Evolutionary conservation across 306 rosid species (phyloP).

Genomic region (Trifolium repens): DNA sequence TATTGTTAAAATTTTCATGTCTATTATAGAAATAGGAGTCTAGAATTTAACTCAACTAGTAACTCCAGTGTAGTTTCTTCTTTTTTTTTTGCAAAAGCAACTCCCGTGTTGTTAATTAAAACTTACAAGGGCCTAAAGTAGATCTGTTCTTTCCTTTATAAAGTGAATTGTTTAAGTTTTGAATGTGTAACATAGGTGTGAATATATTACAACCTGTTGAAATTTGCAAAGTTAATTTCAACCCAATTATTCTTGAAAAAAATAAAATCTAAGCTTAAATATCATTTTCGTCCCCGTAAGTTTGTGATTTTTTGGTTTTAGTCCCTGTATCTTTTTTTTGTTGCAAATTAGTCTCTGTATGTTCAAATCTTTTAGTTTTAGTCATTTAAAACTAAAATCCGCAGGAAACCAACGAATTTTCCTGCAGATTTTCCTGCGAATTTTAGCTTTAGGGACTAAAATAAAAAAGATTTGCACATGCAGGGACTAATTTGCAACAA

Average conservation of each 20-base stretch:
- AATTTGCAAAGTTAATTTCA: not conserved
- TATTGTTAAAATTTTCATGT: not conserved
- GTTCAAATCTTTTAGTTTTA: no score
- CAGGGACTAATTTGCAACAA: no score
- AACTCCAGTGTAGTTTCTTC: no score
- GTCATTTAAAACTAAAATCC: no score
- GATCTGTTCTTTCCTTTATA: not conserved
- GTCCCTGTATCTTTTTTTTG: no score
- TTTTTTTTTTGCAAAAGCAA: not conserved
- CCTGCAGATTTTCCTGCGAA: no score
- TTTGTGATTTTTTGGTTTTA: no score
- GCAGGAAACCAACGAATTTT: no score
- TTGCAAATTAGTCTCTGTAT: no score
- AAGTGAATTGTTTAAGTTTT: not conserved
- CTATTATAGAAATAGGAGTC: not conserved
- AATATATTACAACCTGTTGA: not conserved
- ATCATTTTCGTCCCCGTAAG: no score
- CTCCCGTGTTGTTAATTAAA: not conserved
- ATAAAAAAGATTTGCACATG: no score
- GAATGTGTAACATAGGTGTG: not conserved
- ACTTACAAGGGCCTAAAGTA: not conserved
- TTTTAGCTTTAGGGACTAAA: no score
- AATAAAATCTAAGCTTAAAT: not conserved
- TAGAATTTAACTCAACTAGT: not conserved
- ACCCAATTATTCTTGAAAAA: not conserved